A percentile compares a stretch with the other conserved stretches of the same genome.
Evolutionary conservation across 1,139 yeast species (phyloP).

Genomic region (Zygosaccharomyces pseudobailii): DNA sequence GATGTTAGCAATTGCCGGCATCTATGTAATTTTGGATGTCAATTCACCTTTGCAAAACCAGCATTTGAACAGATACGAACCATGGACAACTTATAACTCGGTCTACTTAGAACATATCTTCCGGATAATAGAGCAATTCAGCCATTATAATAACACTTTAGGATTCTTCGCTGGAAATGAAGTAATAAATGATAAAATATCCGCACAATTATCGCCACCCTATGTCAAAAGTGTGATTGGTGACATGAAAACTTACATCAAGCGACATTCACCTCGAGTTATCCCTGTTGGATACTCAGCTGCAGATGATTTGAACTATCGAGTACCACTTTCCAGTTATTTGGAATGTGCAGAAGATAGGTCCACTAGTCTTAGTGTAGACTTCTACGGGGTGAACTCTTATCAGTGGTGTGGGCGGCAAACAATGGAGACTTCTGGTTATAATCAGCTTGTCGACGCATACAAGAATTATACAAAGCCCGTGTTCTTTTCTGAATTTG

Average conservation of each 20-base stretch:
- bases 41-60: conserved; percentile 78
- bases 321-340: conserved; percentile 74
- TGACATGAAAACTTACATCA: conserved; percentile 72
- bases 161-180: conserved; percentile 97
- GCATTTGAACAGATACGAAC: conserved; percentile 81
- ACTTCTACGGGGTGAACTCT: conserved; percentile 91
- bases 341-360: conserved; percentile 65
- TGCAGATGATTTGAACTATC: conserved; percentile 78
- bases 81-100: conserved; percentile 74
- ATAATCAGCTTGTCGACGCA: conserved; percentile 65
- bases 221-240: conserved; percentile 75
- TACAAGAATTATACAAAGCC: conserved; percentile 70
- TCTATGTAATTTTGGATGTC: conserved; percentile 83
- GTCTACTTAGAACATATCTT: conserved; percentile 72
- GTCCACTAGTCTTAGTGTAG: conserved; percentile 55
- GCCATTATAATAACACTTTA: conserved; percentile 79
- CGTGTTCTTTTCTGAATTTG: conserved; percentile 84
- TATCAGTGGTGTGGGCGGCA: conserved; percentile 98
- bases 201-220: conserved; percentile 64
- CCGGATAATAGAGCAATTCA: conserved; percentile 75
- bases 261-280: conserved; percentile 50
- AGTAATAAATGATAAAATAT: conserved; percentile 70
- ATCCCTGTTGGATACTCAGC: conserved; percentile 96
- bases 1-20: conserved; percentile 84
- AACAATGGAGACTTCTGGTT: conserved; percentile 78